Percentiles rank a stretch among this genome's conserved stretches.
These are phyloP conservation scores for Musa schizocarpa DNA, from an alignment of 176 grass and related monocot genomes.

Conservation along the genomic window DNA sequence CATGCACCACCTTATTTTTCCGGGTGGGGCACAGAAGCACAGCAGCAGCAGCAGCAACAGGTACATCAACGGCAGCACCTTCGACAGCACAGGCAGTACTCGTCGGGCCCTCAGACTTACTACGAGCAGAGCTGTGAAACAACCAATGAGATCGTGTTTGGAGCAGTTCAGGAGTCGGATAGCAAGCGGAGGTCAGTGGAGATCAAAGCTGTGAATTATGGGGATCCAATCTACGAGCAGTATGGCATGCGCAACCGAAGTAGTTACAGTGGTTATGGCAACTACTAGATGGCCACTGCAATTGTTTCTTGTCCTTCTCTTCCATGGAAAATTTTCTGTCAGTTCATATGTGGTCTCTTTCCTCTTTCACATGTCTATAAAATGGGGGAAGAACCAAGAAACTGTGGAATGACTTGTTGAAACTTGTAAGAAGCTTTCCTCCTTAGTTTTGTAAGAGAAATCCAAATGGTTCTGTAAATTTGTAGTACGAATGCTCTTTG, in stretches of 20 bases:
- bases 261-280: constrained; percentile 37
- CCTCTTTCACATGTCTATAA: neutral
- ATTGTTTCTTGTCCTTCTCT: neutral
- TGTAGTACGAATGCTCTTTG: neutral
- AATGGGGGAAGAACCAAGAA: neutral
- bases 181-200: constrained; percentile 33
- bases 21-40: constrained; percentile 41
- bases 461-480: neutral
- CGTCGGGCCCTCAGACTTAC: constrained; percentile 57
- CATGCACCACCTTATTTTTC: constrained; percentile 28
- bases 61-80: constrained; percentile 54
- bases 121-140: constrained; percentile 65
- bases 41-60: constrained; percentile 16
- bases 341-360: neutral
- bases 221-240: constrained; percentile 40
- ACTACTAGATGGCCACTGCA: neutral
- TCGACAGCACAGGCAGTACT: constrained; percentile 61
- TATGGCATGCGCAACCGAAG: constrained; percentile 42
- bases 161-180: constrained; percentile 69
- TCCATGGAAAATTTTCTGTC: neutral
- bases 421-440: neutral
- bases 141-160: constrained; percentile 74
- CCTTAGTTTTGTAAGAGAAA: neutral
- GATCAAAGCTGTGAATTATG: constrained; percentile 48
- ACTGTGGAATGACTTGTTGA: neutral